phyloP scores from a whole-genome alignment of 148 eudicot species.

The Amaranthus hypochondriacus region DNA sequence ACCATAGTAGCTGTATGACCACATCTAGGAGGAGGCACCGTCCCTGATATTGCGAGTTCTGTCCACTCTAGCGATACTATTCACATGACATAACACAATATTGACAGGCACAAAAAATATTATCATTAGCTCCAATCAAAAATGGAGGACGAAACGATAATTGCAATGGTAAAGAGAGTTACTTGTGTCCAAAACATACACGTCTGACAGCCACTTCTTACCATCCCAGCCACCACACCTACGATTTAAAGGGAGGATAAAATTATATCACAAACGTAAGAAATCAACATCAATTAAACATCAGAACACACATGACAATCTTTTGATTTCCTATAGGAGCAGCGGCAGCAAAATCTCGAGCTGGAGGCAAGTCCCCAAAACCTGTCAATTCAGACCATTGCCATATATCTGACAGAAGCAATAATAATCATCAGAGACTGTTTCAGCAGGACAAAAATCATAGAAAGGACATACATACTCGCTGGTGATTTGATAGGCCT shows the following conservation, averaged over 20 bases:
- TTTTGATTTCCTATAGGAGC: constrained; percentile 86
- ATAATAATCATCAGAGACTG: constrained; percentile 18
- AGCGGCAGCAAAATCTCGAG: constrained; percentile 97
- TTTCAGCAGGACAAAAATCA: neutral
- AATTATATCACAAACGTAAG: constrained; percentile 4
- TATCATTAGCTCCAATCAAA: neutral
- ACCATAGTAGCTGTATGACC: constrained; percentile 98
- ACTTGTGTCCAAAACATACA: constrained; percentile 93
- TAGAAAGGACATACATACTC: neutral
- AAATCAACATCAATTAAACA: constrained; percentile 14
- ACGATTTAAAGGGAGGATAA: constrained; percentile 26
- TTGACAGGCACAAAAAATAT: neutral
- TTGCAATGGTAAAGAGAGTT: constrained; percentile 17
- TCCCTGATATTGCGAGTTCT: constrained; percentile 78
- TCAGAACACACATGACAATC: constrained; percentile 72
- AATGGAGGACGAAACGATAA: neutral
- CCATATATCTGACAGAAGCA: constrained; percentile 75
- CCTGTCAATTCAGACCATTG: constrained; percentile 97
- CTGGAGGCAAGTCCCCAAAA: constrained; percentile 94
- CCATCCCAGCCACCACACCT: constrained; percentile 99
- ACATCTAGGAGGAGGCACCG: constrained; percentile 91
- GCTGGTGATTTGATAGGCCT: neutral
- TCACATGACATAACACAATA: constrained; percentile 15
- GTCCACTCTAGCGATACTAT: constrained; percentile 96
- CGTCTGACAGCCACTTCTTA: constrained; percentile 91